Percentiles rank a stretch among this genome's conserved stretches.
phyloP scores from a whole-genome alignment of 2,329 filamentous ascomycete genomes.

The Colletotrichum tofieldiae region DNA sequence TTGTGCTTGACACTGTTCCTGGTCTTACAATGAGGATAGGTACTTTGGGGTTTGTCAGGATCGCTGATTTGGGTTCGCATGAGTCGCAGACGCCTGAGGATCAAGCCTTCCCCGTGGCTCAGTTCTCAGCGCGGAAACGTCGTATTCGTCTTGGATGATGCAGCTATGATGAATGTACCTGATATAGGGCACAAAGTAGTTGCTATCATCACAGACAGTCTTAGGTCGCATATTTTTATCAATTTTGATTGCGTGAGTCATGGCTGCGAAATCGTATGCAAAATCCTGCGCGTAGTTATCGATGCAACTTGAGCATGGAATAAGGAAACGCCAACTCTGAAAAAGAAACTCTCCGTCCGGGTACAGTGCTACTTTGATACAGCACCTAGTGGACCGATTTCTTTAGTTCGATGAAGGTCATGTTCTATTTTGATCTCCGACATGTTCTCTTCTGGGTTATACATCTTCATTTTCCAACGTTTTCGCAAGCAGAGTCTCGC shows the following conservation, averaged over 20 bases:
- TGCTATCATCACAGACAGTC: too few relatives aligned
- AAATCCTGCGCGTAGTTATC: too few relatives aligned
- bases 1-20: constrained; percentile 8
- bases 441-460: background rate
- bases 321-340: too few relatives aligned
- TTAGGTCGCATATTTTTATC: too few relatives aligned
- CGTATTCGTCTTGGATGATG: background rate
- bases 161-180: too few relatives aligned
- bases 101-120: background rate
- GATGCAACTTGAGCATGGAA: too few relatives aligned
- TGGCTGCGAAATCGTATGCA: too few relatives aligned
- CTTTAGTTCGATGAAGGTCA: background rate
- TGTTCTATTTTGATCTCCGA: background rate
- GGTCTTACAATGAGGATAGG: constrained; percentile 9
- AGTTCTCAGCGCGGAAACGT: background rate
- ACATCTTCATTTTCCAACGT: background rate
- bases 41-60: background rate
- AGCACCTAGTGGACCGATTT: background rate
- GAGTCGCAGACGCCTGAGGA: constrained; percentile 7
- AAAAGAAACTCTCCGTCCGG: background rate
- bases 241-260: too few relatives aligned
- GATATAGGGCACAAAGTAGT: too few relatives aligned
- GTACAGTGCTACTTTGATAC: background rate
- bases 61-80: constrained; percentile 7
- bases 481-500: background rate